A percentile compares a stretch with the other conserved stretches of the same genome.
Evolutionary conservation across 129 eudicot species (phyloP).

Genomic region (Lactuca sativa): DNA sequence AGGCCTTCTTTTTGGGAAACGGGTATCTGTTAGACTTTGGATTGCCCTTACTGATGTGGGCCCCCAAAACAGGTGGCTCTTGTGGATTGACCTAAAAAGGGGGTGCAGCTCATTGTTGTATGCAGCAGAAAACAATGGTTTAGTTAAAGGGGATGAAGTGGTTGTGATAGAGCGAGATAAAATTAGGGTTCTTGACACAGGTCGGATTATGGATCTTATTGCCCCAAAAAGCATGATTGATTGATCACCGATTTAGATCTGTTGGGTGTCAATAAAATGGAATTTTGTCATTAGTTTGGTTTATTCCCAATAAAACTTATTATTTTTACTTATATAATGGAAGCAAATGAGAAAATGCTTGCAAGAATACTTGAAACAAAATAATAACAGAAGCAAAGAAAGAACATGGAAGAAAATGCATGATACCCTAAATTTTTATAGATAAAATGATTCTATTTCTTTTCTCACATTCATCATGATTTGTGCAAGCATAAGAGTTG

Average conservation of each 20-base stretch:
- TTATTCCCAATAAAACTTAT: neutral
- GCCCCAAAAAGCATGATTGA: constrained; percentile 62
- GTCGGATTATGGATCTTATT: constrained; percentile 67
- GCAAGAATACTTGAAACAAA: too few species aligned
- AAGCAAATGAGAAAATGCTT: too few species aligned
- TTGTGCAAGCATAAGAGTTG: too few species aligned
- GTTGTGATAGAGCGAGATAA: constrained; percentile 31
- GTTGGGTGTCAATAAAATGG: neutral
- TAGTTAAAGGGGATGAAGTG: constrained; percentile 34
- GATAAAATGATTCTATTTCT: too few species aligned
- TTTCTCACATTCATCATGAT: too few species aligned
- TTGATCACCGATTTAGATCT: constrained; percentile 11
- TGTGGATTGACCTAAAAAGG: constrained; percentile 31
- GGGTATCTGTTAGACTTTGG: constrained; percentile 70
- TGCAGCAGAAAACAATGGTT: constrained; percentile 27
- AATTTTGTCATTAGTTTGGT: neutral
- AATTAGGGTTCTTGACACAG: constrained; percentile 51
- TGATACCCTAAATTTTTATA: too few species aligned
- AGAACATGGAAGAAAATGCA: too few species aligned
- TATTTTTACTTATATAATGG: neutral
- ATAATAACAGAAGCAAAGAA: too few species aligned
- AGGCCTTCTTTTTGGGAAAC: constrained; percentile 78
- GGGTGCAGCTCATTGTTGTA: constrained; percentile 34
- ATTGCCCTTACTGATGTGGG: constrained; percentile 48
- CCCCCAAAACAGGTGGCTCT: constrained; percentile 38